Base-by-base conservation (phyloP, 257 asterid genomes). In the Solanum piurae region DNA sequence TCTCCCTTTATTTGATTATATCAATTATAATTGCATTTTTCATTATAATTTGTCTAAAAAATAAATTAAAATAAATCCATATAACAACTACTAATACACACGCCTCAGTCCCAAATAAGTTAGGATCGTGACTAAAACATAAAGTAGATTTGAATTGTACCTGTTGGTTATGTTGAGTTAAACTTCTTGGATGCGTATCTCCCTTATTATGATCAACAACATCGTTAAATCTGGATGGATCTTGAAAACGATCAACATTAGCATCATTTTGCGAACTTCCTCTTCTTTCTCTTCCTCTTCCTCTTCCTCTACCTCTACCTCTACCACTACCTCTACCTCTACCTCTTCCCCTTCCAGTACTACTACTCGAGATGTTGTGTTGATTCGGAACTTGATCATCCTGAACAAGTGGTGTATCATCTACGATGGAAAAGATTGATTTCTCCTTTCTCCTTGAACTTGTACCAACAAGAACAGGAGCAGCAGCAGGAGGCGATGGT, bases 381-480 rank as follows among this genome's bases (percentile, higher is more conserved):
- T 36, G 52, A 58, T 25, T 64, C 7, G 34, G 16, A 9, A 10
- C n/a, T 29, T 27, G 31, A 75, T 73, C 46, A 73, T 34, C 29
- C 20, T 34, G 9, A 34, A 66, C 4, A 25, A 18, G 38, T 31
- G 33, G 58, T 33, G 12, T 27, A 27, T 68, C n/a, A 33, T 42
- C 31, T 27, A 86, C 77, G 12, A 86, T 16, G 49, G 89, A 86
- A 82, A 87, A 86, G 8, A 85, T 38, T 1, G 87, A 84, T 62
- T 75, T 87, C 86, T 89, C 71, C 62, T 87, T 89, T 58, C 87
- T 87, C 37, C 40, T 44, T 46, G 68, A 80, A 6, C 49, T 31
- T 25, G 27, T 10, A 23, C 40, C 20, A 58, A 33, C 10, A 58
- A 33, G 9, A 34, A 40, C 7, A 33, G 25, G 25, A 7, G n/a